Base-by-base conservation (phyloP, 1,284 basidiomycete genomes). In the Moesziomyces globuligerus region DNA sequence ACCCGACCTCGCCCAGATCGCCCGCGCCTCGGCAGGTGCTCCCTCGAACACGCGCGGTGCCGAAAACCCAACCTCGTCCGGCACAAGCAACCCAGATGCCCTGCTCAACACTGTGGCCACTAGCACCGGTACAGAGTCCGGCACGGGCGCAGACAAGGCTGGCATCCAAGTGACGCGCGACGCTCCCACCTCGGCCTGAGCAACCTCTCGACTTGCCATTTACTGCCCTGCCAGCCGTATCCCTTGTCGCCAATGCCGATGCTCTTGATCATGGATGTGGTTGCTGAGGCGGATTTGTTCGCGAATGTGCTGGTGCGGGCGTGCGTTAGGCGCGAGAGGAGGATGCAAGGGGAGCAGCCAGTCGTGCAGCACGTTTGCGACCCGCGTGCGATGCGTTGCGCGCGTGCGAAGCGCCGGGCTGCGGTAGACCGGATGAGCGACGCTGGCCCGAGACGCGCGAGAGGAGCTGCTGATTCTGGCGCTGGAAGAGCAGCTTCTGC, bases 111-210 rank as follows among this genome's bases (percentile, higher is more conserved):
- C 68, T 1, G 68, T 39, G 6, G 26, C 46, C 10, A 49, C 53
- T 8, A 56, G 52, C 18, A 53, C 49, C 8, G 61, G 68, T 6
- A 71, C 61, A 7, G 61, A 71, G 39, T 48, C 34, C n/a, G 68
- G 68, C 6, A 71, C 68, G 1, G 57, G 57, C 3, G 48, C 61
- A 2, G 53, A 41, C 0, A 37, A 41, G 7, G 24, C 8, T 0
- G 57, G 57, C 26, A 41, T 65, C 37, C 53, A 71, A 39, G 39
- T 71, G 37, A 52, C 49, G 0, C 34, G 61, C 11, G 57, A 71
- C 36, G 68, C 61, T 9, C 8, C 39, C 32, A 57, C 68, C 36
- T 41, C 51, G 11, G 62, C 52, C 28, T 66, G 25, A 54, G 10
- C 11, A n/a, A n/a, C n/a, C n/a, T n/a, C n/a, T n/a, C n/a, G n/a